Percentiles rank a stretch among this genome's conserved stretches.
Conservation (phyloP, 1,284 basidiomycete genomes). For the Grifola frondosa region DNA sequence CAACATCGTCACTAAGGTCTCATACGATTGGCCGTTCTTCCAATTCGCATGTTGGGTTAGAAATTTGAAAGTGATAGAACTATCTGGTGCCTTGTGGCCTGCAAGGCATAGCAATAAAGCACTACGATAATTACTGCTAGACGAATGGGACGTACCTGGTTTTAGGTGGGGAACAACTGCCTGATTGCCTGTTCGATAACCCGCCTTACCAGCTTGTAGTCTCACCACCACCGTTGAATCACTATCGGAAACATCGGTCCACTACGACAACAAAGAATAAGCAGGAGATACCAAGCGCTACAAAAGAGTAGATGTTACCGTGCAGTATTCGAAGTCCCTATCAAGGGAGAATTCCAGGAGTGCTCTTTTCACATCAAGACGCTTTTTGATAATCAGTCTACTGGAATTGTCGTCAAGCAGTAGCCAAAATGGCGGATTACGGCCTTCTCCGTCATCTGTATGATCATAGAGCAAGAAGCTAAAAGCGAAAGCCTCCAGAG, state of each 20-base stretch:
- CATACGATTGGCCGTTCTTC: slow-evolving; percentile 13
- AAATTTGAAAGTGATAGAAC: slow-evolving; percentile 19
- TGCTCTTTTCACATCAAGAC: background rate
- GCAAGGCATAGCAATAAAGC: background rate
- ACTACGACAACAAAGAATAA: slow-evolving; percentile 1
- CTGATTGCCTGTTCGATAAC: too few species aligned
- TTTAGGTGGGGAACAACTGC: too few species aligned
- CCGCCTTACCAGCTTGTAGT: background rate
- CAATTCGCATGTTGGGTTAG: slow-evolving; percentile 12
- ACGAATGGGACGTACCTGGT: slow-evolving; percentile 3
- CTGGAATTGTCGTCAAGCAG: background rate
- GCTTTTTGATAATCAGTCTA: background rate
- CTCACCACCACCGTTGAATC: background rate
- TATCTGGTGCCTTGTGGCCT: slow-evolving; percentile 7
- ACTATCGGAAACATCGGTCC: slow-evolving; percentile 1
- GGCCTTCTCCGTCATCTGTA: background rate
- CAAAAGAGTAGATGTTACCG: slow-evolving; percentile 1
- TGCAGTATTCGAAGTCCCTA: slow-evolving; percentile 3
- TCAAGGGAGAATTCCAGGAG: slow-evolving; percentile 1
- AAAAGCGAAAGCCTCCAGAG: slow-evolving; percentile 13
- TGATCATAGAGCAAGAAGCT: slow-evolving; percentile 13
- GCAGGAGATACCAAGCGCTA: background rate
- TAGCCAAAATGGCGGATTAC: slow-evolving; percentile 8
- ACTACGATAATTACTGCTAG: background rate
- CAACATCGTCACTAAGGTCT: slow-evolving; percentile 6